Evolutionary conservation across 768 basidiomycete species (phyloP).

Genomic region (Pleurotus eryngii): DNA sequence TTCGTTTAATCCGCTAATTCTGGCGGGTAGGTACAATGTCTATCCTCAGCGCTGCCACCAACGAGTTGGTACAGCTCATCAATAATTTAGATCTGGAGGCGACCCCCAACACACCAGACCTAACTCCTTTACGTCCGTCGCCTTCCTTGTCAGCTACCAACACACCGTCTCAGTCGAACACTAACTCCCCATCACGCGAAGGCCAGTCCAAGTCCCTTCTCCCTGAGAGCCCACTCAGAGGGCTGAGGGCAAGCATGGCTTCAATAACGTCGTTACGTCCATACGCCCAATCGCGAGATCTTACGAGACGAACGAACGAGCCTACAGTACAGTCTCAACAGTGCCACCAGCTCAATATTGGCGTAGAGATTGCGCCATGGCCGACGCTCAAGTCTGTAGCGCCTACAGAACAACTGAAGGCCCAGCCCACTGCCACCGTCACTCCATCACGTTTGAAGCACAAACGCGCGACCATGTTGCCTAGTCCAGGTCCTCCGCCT

Average conservation of each 20-base stretch:
- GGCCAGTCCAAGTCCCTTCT: slow-evolving; percentile 25
- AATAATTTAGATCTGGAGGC: slow-evolving; percentile 80
- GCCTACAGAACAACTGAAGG: slow-evolving; percentile 18
- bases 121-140: slow-evolving; percentile 41
- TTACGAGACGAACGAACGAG: slow-evolving; percentile 10
- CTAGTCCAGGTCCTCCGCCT: slow-evolving; percentile 40
- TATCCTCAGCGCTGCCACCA: slow-evolving; percentile 75
- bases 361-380: slow-evolving; percentile 15
- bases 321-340: background rate
- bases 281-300: slow-evolving; percentile 27
- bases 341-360: slow-evolving; percentile 13
- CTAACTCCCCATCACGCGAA: slow-evolving; percentile 23
- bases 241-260: slow-evolving; percentile 30
- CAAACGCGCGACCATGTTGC: slow-evolving; percentile 49
- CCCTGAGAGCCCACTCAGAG: slow-evolving; percentile 35
- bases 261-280: slow-evolving; percentile 42
- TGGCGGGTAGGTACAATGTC: slow-evolving; percentile 50
- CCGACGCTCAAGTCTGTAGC: slow-evolving; percentile 17
- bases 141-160: slow-evolving; percentile 17
- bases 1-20: too few species aligned
- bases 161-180: slow-evolving; percentile 17
- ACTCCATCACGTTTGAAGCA: slow-evolving; percentile 36
- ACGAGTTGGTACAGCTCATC: slow-evolving; percentile 75
- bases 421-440: slow-evolving; percentile 9
- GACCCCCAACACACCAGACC: slow-evolving; percentile 57